Conservation (phyloP, 306 rosid genomes). For the Vigna radiata region DNA sequence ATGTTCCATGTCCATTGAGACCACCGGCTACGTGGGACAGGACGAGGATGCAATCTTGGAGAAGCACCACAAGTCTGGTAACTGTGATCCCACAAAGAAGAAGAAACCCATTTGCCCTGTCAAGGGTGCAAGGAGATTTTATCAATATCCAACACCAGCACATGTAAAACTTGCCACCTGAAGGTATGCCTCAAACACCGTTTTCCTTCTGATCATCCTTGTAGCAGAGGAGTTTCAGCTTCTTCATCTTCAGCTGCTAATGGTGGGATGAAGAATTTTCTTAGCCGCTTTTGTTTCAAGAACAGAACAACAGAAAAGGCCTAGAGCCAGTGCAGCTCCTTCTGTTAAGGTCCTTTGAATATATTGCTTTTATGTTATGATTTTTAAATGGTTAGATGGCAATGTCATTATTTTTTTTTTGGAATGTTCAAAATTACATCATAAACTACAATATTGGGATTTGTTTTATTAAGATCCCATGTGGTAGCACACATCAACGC, state of each 20-base stretch:
- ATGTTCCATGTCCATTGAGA: slow-evolving; percentile 81
- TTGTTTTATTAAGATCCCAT: background rate
- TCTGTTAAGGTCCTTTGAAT: slow-evolving; percentile 62
- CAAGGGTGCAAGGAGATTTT: slow-evolving; percentile 71
- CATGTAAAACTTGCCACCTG: slow-evolving; percentile 71
- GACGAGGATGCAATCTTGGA: slow-evolving; percentile 59
- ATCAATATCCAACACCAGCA: slow-evolving; percentile 75
- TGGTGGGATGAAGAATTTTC: slow-evolving; percentile 62
- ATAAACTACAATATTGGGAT: background rate
- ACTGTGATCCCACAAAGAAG: slow-evolving; percentile 77
- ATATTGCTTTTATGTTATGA: background rate
- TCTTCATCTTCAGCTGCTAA: background rate
- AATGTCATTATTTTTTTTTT: background rate
- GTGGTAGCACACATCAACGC: too few species aligned
- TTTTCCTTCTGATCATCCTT: slow-evolving; percentile 83
- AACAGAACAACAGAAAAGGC: slow-evolving; percentile 61
- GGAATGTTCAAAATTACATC: slow-evolving; percentile 15
- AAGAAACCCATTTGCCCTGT: slow-evolving; percentile 79
- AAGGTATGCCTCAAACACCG: slow-evolving; percentile 90
- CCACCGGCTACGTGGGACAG: slow-evolving; percentile 54
- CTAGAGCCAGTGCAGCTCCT: slow-evolving; percentile 49
- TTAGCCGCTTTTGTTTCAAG: slow-evolving; percentile 65
- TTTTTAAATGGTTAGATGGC: slow-evolving; percentile 24
- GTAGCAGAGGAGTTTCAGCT: slow-evolving; percentile 39
- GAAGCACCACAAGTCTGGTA: slow-evolving; percentile 65